Evolutionary conservation across 305 asterid species (phyloP).

Genomic region (Rubia balearica): DNA sequence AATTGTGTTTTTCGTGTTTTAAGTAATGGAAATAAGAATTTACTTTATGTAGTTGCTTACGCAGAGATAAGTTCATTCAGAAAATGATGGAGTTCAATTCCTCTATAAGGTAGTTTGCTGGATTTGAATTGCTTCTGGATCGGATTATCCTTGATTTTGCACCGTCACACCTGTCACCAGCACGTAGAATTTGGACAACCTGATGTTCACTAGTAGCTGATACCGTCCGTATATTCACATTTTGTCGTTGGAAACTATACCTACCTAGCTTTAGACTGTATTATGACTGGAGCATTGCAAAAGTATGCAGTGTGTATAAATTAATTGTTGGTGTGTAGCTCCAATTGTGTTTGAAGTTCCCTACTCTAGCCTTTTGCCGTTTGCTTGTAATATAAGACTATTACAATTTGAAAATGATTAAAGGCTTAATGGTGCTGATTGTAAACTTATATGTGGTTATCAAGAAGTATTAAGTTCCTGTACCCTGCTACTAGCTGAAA

Average conservation of each 20-base stretch:
- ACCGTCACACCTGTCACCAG: too few species aligned
- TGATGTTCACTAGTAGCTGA: too few species aligned
- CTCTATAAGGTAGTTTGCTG: not conserved
- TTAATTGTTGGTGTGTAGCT: not conserved
- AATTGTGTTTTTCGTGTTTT: not conserved
- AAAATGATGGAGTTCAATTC: constrained; percentile 65
- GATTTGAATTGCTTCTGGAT: too few species aligned
- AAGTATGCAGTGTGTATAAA: not conserved
- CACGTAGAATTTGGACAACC: too few species aligned
- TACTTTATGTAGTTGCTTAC: constrained; percentile 10
- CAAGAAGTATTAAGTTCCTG: too few species aligned
- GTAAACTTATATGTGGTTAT: not conserved
- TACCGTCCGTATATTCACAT: not conserved
- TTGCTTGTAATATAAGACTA: not conserved
- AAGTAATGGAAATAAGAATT: not conserved
- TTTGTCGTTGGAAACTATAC: not conserved
- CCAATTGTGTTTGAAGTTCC: not conserved
- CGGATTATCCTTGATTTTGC: too few species aligned
- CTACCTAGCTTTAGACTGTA: not conserved
- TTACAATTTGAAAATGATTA: not conserved
- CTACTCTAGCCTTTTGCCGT: not conserved
- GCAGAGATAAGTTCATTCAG: constrained; percentile 52
- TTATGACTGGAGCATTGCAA: not conserved
- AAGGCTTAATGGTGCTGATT: not conserved
- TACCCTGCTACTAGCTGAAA: not conserved